Percentiles rank a stretch among this genome's conserved stretches.
phyloP scores from a whole-genome alignment of 495 filamentous ascomycete genomes.

The Cudoniella acicularis region DNA sequence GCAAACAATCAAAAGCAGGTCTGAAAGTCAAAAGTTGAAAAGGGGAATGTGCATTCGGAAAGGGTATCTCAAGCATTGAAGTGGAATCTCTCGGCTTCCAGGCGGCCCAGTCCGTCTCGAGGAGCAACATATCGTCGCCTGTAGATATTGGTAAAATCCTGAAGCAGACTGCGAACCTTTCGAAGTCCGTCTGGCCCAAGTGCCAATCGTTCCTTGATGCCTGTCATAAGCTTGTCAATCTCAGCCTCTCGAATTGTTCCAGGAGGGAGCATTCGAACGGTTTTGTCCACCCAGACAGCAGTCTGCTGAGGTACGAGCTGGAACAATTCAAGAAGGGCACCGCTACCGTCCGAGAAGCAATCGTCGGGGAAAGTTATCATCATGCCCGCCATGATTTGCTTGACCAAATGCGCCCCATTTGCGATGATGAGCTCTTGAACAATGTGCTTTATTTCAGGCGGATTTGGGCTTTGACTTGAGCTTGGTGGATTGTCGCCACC shows the following conservation, averaged over 20 bases:
- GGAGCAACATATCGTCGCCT: constrained; percentile 90
- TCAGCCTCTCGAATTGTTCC: constrained; percentile 67
- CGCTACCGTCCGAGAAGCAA: constrained; percentile 89
- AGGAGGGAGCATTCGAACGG: constrained; percentile 74
- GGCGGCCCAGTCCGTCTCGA: constrained; percentile 79
- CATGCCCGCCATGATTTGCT: constrained; percentile 90
- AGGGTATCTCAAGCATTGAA: constrained; percentile 44
- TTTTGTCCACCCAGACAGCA: constrained; percentile 72
- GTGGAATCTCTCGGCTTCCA: constrained; percentile 82
- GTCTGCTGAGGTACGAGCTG: constrained; percentile 78
- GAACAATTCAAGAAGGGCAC: constrained; percentile 85
- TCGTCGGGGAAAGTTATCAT: constrained; percentile 97
- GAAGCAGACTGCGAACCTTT: constrained; percentile 78
- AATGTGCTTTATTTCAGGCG: constrained; percentile 59
- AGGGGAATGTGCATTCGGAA: background rate
- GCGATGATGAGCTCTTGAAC: constrained; percentile 67
- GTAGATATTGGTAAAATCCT: constrained; percentile 96
- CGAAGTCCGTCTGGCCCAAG: constrained; percentile 61
- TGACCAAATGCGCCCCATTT: constrained; percentile 75
- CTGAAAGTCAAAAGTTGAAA: background rate
- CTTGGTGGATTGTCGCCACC: constrained; percentile 72
- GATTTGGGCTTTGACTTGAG: constrained; percentile 60
- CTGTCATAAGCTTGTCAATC: constrained; percentile 60
- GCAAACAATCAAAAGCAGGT: background rate
- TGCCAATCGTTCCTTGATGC: constrained; percentile 63